Evolutionary conservation across 441 rosid genomes (phyloP).

Genomic region (Sinapis alba): DNA sequence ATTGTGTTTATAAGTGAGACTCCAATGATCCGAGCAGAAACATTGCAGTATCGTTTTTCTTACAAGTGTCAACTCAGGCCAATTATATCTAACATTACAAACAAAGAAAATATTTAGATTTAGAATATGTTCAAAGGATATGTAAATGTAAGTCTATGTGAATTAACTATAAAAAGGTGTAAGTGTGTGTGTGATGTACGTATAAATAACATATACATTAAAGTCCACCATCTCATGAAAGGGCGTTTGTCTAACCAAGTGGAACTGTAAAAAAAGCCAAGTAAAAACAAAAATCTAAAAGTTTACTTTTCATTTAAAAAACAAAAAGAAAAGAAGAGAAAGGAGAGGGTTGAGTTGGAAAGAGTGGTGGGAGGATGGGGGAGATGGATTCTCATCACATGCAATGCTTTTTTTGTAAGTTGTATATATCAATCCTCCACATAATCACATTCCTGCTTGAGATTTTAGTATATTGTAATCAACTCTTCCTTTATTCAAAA

Average conservation of each 20-base stretch:
- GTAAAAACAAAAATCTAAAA: neutral
- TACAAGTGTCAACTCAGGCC: slow-evolving; percentile 8
- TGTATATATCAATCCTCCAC: slow-evolving; percentile 20
- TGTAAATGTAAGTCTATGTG: slow-evolving; percentile 13
- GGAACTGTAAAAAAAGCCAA: slow-evolving; percentile 33
- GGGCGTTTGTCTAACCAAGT: slow-evolving; percentile 34
- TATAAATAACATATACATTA: slow-evolving; percentile 22
- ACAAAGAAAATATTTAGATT: slow-evolving; percentile 19
- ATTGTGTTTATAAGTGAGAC: slow-evolving; percentile 17
- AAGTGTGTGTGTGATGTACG: slow-evolving; percentile 19
- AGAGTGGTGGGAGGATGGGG: slow-evolving; percentile 45
- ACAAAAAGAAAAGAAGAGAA: slow-evolving; percentile 34
- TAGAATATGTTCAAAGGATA: slow-evolving; percentile 27
- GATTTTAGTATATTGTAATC: neutral
- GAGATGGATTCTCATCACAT: slow-evolving; percentile 45
- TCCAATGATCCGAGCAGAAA: slow-evolving; percentile 6
- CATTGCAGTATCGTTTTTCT: neutral
- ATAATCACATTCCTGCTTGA: slow-evolving; percentile 13
- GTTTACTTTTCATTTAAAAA: neutral
- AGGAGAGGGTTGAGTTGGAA: slow-evolving; percentile 39
- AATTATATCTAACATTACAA: neutral
- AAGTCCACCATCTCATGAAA: slow-evolving; percentile 37
- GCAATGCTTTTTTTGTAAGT: slow-evolving; percentile 33
- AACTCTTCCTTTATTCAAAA: neutral
- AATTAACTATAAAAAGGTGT: neutral